phyloP scores from a whole-genome alignment of 805 yeast species.

The Nakazawaea ambrosiae region DNA sequence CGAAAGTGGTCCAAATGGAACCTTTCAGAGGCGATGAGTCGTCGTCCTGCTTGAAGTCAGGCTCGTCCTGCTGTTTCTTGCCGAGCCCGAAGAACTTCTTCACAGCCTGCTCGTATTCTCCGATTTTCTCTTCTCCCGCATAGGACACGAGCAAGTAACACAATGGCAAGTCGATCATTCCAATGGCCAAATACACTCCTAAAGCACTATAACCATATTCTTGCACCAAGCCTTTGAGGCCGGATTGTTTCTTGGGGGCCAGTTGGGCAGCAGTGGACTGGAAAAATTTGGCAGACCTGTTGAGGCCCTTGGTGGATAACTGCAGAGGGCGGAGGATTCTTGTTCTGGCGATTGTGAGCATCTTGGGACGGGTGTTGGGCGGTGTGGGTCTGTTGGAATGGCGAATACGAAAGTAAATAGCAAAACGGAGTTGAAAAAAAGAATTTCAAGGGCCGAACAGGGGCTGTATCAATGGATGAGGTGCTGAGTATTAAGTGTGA shows the following conservation, averaged over 20 bases:
- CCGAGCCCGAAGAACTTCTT: constrained; percentile 62
- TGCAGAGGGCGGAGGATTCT: neutral
- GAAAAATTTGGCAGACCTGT: neutral
- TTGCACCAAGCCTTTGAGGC: constrained; percentile 61
- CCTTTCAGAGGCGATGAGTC: constrained; percentile 16
- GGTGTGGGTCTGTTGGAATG: neutral
- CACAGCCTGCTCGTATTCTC: constrained; percentile 53
- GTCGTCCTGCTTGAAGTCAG: constrained; percentile 16
- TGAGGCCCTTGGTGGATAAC: neutral
- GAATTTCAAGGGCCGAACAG: too few relatives aligned
- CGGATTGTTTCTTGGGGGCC: constrained; percentile 27
- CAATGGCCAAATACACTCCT: constrained; percentile 73
- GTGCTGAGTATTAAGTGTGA: too few relatives aligned
- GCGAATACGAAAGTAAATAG: neutral
- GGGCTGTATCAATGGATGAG: too few relatives aligned
- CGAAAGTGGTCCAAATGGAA: constrained; percentile 70
- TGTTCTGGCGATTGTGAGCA: neutral
- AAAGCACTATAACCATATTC: constrained; percentile 90
- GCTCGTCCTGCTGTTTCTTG: constrained; percentile 22
- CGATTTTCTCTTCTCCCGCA: constrained; percentile 77
- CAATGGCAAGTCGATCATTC: constrained; percentile 72
- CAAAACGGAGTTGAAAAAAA: too few relatives aligned
- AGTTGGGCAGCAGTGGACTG: neutral
- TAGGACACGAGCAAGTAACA: constrained; percentile 81
- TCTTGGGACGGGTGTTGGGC: neutral